Evolutionary conservation across 2,329 filamentous ascomycete genomes (phyloP).

Genomic region (Exophiala dermatitidis): DNA sequence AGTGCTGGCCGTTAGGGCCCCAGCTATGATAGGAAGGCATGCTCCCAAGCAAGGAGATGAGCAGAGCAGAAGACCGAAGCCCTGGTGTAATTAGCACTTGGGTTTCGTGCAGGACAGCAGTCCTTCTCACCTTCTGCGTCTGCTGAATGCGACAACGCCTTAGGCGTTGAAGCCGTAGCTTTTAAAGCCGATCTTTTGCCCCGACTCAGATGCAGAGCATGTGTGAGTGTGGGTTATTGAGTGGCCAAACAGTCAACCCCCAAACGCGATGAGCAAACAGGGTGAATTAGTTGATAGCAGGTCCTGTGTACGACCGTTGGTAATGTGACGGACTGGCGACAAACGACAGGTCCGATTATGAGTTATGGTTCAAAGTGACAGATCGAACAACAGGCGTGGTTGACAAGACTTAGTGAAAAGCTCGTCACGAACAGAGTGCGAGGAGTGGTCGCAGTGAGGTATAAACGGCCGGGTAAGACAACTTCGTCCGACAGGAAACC

Average conservation of each 20-base stretch:
- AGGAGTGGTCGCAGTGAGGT: neutral
- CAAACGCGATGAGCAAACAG: neutral
- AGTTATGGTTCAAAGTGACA: neutral
- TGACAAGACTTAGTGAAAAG: conserved; percentile 49
- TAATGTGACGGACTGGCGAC: neutral
- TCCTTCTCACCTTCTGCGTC: conserved; percentile 20
- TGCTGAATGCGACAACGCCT: conserved; percentile 17
- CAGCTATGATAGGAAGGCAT: conserved; percentile 27
- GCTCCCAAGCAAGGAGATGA: conserved; percentile 9
- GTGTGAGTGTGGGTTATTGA: conserved; percentile 2
- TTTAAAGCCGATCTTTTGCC: conserved; percentile 9
- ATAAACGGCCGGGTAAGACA: conserved; percentile 1
- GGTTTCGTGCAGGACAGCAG: neutral
- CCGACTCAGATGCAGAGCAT: conserved; percentile 17
- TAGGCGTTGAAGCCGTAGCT: conserved; percentile 22
- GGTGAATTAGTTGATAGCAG: neutral
- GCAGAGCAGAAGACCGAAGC: conserved; percentile 23
- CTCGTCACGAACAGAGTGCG: conserved; percentile 32
- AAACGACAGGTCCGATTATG: conserved; percentile 4
- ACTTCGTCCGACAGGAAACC: conserved; percentile 15
- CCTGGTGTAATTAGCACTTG: conserved; percentile 2
- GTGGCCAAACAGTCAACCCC: neutral
- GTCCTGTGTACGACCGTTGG: neutral
- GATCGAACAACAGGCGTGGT: neutral
- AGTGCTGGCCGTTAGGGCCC: conserved; percentile 23